Conservation (phyloP, 371 early-diverging fungal genomes). For the Rhizopus sp. region DNA sequence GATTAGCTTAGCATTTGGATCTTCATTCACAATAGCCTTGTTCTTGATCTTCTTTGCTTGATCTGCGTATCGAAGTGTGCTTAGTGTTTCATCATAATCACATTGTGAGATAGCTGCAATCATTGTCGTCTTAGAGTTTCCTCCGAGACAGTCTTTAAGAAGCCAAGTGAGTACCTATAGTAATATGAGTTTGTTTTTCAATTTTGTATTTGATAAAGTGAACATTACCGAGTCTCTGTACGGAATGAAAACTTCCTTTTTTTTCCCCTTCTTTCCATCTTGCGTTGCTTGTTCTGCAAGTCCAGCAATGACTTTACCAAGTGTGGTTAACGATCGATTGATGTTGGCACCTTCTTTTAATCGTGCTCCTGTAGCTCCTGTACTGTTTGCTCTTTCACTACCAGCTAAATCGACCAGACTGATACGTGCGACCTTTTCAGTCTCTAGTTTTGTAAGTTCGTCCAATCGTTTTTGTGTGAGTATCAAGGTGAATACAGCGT, state of each 20-base stretch:
- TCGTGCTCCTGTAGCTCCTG: constrained; percentile 95
- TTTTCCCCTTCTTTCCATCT: constrained; percentile 48
- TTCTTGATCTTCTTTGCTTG: constrained; percentile 93
- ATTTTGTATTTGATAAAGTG: background rate
- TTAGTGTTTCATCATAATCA: constrained; percentile 86
- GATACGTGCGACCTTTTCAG: constrained; percentile 79
- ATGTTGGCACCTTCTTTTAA: constrained; percentile 99
- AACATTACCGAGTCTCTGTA: constrained; percentile 84
- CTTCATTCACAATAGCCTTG: constrained; percentile 91
- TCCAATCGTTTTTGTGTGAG: constrained; percentile 71
- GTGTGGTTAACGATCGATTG: constrained; percentile 91
- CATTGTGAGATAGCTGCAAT: constrained; percentile 87
- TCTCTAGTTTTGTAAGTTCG: constrained; percentile 62
- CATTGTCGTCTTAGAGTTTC: constrained; percentile 94
- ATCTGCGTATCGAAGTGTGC: constrained; percentile 95
- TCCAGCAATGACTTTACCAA: constrained; percentile 97
- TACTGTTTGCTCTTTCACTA: constrained; percentile 94
- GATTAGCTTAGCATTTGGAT: constrained; percentile 83
- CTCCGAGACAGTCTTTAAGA: constrained; percentile 91
- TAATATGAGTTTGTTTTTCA: background rate
- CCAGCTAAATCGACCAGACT: constrained; percentile 93
- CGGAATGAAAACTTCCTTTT: constrained; percentile 71
- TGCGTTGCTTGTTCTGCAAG: constrained; percentile 77
- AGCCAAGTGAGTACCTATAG: constrained; percentile 87
- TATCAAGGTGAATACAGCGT: constrained; percentile 92